Conservation (phyloP, 2,329 filamentous ascomycete genomes). For the Huntiella omanensis region DNA sequence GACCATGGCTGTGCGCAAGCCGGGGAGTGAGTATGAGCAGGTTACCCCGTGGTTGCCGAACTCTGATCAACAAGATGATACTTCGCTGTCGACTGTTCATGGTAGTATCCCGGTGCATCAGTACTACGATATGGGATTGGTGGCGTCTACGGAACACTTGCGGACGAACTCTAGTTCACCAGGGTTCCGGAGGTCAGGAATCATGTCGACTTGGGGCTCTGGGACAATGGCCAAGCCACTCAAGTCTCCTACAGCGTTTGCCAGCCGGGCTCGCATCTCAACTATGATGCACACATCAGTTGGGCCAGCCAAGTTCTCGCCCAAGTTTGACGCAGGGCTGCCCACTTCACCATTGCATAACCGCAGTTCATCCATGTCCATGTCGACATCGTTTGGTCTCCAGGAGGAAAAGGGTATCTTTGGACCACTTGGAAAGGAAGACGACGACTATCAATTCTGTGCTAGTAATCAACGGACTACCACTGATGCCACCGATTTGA, state of each 20-base stretch:
- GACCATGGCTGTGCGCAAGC: slow-evolving; percentile 62
- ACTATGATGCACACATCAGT: slow-evolving; percentile 13
- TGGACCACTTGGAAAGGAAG: slow-evolving; percentile 9
- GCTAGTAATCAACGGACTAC: not conserved
- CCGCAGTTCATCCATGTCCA: slow-evolving; percentile 26
- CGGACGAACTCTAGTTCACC: slow-evolving; percentile 24
- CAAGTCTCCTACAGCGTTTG: slow-evolving; percentile 13
- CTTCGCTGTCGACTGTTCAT: slow-evolving; percentile 7
- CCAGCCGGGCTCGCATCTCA: slow-evolving; percentile 21
- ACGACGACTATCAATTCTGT: slow-evolving; percentile 13
- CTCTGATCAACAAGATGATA: slow-evolving; percentile 13
- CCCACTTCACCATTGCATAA: slow-evolving; percentile 14
- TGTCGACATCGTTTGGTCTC: slow-evolving; percentile 11
- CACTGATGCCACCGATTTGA: too few relatives aligned
- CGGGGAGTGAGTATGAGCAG: slow-evolving; percentile 21
- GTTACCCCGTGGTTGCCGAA: slow-evolving; percentile 14
- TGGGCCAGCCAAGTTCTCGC: slow-evolving; percentile 17
- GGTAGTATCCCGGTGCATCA: slow-evolving; percentile 31
- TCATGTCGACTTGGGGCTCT: slow-evolving; percentile 7
- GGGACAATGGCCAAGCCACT: slow-evolving; percentile 16
- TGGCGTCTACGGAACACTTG: slow-evolving; percentile 60
- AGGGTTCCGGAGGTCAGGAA: slow-evolving; percentile 17
- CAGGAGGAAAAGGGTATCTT: slow-evolving; percentile 14
- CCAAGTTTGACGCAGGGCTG: slow-evolving; percentile 11
- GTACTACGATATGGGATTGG: slow-evolving; percentile 53